phyloP scores from a whole-genome alignment of 345 rosid genomes.

The Viola odorata region DNA sequence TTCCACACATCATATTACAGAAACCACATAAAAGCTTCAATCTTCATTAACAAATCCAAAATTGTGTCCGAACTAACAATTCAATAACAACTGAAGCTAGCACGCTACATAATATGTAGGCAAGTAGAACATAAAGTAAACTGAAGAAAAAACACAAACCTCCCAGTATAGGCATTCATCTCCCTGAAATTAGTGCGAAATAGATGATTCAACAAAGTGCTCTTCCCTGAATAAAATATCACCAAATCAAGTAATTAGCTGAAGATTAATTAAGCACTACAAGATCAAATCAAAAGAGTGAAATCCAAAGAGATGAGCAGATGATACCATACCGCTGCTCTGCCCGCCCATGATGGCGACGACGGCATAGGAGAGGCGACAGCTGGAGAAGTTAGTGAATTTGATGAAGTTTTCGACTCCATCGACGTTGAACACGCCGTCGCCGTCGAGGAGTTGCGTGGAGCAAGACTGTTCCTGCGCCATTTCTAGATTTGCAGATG shows the following conservation, averaged over 20 bases:
- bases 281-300: background rate
- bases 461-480: conserved; percentile 37
- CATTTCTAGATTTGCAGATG: background rate
- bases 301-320: background rate
- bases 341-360: conserved; percentile 89
- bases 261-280: background rate
- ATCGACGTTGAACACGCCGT: conserved; percentile 50
- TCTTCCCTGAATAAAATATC: conserved; percentile 44
- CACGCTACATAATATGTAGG: no score
- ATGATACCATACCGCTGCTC: conserved; percentile 49
- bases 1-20: background rate
- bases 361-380: conserved; percentile 79
- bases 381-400: conserved; percentile 40
- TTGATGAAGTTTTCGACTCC: conserved; percentile 54
- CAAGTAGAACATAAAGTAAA: background rate
- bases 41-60: conserved; percentile 10
- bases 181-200: conserved; percentile 66
- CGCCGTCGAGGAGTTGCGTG: conserved; percentile 55
- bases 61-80: no score
- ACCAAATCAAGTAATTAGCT: background rate
- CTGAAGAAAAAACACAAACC: conserved; percentile 34
- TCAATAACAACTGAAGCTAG: no score
- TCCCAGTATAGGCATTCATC: conserved; percentile 72
- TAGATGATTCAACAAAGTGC: conserved; percentile 73
- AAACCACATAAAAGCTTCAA: background rate